Evolutionary conservation across 2,329 filamentous ascomycete species (phyloP).

Genomic region (Alternaria angustiovoidea): DNA sequence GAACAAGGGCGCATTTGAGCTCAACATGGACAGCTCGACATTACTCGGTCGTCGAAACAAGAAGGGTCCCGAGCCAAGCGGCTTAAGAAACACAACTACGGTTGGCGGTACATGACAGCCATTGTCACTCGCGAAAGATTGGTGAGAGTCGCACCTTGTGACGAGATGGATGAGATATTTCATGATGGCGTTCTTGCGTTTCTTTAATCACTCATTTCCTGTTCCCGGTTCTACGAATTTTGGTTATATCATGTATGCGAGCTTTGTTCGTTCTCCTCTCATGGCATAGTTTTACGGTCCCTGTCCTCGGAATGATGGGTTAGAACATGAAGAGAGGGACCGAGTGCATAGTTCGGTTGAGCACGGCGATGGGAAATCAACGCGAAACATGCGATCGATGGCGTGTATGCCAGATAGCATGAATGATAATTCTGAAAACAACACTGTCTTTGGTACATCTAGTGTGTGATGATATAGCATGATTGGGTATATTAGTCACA

Average conservation of each 20-base stretch:
- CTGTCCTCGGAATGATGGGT: constrained; percentile 1
- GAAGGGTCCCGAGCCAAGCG: constrained; percentile 55
- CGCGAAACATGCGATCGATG: background rate
- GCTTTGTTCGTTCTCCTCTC: constrained; percentile 15
- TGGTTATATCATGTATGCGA: constrained; percentile 16
- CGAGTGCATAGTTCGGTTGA: constrained; percentile 2
- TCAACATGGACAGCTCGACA: constrained; percentile 90
- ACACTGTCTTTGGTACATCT: background rate
- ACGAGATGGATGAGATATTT: constrained; percentile 15
- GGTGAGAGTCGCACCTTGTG: constrained; percentile 29
- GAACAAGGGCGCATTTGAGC: constrained; percentile 85
- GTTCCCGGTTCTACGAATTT: constrained; percentile 5
- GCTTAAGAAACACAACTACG: constrained; percentile 55
- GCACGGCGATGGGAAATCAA: constrained; percentile 3
- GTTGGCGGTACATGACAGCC: constrained; percentile 46
- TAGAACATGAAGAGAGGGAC: background rate
- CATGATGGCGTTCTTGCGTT: constrained; percentile 31
- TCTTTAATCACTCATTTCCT: constrained; percentile 20
- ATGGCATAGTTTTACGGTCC: constrained; percentile 24
- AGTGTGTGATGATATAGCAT: background rate
- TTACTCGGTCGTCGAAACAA: constrained; percentile 76
- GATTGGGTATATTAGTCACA: background rate
- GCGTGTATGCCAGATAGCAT: constrained; percentile 1
- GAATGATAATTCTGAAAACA: constrained; percentile 15
- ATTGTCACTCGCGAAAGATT: constrained; percentile 39